A percentile compares a stretch with the other conserved stretches of the same genome.
These are phyloP conservation scores for Clonostachys rhizophaga DNA, from an alignment of 2,329 filamentous ascomycete genomes.

Conservation along the genomic window DNA sequence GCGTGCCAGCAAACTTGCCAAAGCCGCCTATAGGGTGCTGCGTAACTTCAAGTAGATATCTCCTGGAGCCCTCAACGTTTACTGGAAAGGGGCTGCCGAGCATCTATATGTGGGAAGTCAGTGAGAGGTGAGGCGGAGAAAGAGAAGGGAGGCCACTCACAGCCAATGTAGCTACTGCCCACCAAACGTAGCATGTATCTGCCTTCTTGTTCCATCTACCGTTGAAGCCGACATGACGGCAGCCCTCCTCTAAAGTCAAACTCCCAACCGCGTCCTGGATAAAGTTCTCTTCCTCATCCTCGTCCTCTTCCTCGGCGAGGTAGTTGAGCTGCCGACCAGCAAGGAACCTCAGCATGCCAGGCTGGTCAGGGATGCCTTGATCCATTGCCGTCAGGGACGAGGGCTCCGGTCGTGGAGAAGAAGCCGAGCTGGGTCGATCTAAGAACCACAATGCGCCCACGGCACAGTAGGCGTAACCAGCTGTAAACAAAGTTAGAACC, in stretches of 20 bases:
- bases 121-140: not conserved
- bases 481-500: conserved; percentile 30
- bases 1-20: conserved; percentile 63
- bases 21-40: conserved; percentile 85
- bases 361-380: conserved; percentile 23
- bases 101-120: conserved; percentile 34
- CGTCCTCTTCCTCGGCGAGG: conserved; percentile 38
- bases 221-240: conserved; percentile 70
- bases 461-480: conserved; percentile 88
- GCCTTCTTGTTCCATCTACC: conserved; percentile 86
- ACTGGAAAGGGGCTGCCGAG: conserved; percentile 55
- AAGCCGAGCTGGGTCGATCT: conserved; percentile 46
- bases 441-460: conserved; percentile 74
- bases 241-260: conserved; percentile 20
- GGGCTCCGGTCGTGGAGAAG: conserved; percentile 13
- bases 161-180: conserved; percentile 66
- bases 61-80: conserved; percentile 55
- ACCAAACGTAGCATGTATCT: conserved; percentile 96
- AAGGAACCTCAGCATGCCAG: conserved; percentile 47
- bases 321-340: conserved; percentile 61
- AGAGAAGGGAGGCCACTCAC: conserved; percentile 17
- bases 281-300: conserved; percentile 33
- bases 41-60: conserved; percentile 78
- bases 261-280: conserved; percentile 24
- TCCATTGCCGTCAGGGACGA: conserved; percentile 21